Conservation (phyloP, 106 monocot genomes). For the Apostasia ramifera region DNA sequence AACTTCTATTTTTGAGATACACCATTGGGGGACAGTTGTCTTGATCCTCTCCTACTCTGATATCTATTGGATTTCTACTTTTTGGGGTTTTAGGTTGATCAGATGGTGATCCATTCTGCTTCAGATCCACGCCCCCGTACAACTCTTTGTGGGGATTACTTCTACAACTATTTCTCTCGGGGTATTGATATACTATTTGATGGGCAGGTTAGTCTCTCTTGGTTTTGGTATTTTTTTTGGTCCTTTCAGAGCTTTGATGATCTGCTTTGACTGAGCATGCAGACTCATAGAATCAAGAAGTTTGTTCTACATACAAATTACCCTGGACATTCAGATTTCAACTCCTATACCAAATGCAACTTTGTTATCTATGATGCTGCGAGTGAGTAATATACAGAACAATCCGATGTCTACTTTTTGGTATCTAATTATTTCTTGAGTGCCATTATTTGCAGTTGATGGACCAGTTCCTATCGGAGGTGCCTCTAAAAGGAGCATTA, state of each 20-base stretch:
- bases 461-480: slow-evolving; percentile 33
- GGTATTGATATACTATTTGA: slow-evolving; percentile 96
- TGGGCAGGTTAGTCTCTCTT: slow-evolving; percentile 58
- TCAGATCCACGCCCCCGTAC: slow-evolving; percentile 86
- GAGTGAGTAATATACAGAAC: slow-evolving; percentile 31
- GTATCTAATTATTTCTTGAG: neutral
- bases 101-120: slow-evolving; percentile 97
- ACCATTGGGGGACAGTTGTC: no score
- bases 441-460: slow-evolving; percentile 42
- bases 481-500: slow-evolving; percentile 49
- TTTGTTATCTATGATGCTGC: slow-evolving; percentile 73
- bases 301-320: slow-evolving; percentile 95
- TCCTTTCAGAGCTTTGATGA: neutral
- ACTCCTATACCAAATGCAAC: slow-evolving; percentile 89
- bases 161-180: slow-evolving; percentile 94
- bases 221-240: slow-evolving; percentile 3
- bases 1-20: no score
- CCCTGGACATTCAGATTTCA: slow-evolving; percentile 96
- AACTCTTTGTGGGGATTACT: slow-evolving; percentile 94
- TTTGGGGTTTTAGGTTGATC: slow-evolving; percentile 62
- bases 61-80: neutral
- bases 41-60: no score
- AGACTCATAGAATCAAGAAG: slow-evolving; percentile 98
- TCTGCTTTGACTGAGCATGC: slow-evolving; percentile 8
- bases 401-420: slow-evolving; percentile 6